Conservation (phyloP, 768 basidiomycete genomes). For the Boletus coccyginus region DNA sequence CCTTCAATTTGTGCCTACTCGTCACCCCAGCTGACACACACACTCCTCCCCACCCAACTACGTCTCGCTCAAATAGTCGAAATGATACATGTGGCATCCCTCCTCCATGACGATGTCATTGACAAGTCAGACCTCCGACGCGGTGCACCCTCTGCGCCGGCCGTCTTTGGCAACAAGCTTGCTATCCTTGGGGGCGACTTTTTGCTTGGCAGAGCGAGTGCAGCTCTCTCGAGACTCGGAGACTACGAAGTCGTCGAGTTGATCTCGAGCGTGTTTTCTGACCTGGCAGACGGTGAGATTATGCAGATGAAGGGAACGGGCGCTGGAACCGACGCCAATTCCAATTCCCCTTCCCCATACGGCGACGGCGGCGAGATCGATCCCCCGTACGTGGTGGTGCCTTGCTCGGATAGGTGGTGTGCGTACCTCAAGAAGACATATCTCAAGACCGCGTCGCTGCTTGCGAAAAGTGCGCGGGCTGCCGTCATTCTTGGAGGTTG, state of each 20-base stretch:
- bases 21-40: slow-evolving; percentile 34
- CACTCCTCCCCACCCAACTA: slow-evolving; percentile 76
- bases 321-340: neutral
- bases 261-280: slow-evolving; percentile 87
- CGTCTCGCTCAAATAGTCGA: slow-evolving; percentile 95
- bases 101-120: slow-evolving; percentile 90
- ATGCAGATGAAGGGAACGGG: slow-evolving; percentile 55
- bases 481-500: slow-evolving; percentile 87
- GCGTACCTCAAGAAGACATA: slow-evolving; percentile 91
- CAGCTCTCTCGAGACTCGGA: slow-evolving; percentile 84
- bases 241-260: slow-evolving; percentile 90
- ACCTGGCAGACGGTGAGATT: slow-evolving; percentile 96
- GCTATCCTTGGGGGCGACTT: slow-evolving; percentile 95
- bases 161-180: slow-evolving; percentile 88
- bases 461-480: slow-evolving; percentile 84
- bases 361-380: slow-evolving; percentile 13
- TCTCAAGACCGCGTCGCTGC: slow-evolving; percentile 85
- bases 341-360: neutral
- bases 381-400: slow-evolving; percentile 26
- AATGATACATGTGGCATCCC: slow-evolving; percentile 95
- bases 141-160: slow-evolving; percentile 62
- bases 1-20: slow-evolving; percentile 21
- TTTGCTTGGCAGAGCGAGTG: slow-evolving; percentile 85
- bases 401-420: slow-evolving; percentile 55
- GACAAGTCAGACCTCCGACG: slow-evolving; percentile 74